A percentile compares a stretch with the other conserved stretches of the same genome.
These are phyloP conservation scores for Fusarium sp. DNA, from an alignment of 2,329 filamentous ascomycete genomes.

Conservation along the genomic window DNA sequence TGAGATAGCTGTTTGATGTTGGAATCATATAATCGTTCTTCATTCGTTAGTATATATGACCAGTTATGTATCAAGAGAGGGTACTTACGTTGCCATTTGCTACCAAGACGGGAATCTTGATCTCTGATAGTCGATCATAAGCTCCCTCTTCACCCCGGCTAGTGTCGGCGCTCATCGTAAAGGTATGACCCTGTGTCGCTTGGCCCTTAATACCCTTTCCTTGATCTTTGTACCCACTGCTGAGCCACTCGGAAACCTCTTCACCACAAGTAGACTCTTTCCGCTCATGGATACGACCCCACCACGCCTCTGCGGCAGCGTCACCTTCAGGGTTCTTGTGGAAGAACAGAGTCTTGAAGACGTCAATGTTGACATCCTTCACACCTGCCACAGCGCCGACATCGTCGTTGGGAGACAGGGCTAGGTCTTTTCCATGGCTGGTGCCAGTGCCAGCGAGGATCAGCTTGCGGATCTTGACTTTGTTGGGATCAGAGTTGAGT, in stretches of 20 bases:
- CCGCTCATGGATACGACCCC: conserved; percentile 2
- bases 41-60: neutral
- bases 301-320: conserved; percentile 12
- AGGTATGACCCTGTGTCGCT: neutral
- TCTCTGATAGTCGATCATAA: neutral
- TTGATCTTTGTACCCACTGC: neutral
- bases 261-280: neutral
- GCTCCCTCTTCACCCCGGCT: neutral
- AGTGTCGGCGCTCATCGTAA: neutral
- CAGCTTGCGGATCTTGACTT: neutral
- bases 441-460: conserved; percentile 1
- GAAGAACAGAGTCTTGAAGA: conserved; percentile 14
- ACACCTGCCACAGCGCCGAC: neutral
- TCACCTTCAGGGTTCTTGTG: neutral
- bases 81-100: conserved; percentile 4
- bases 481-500: neutral
- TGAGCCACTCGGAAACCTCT: neutral
- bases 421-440: neutral
- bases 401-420: neutral
- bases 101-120: neutral
- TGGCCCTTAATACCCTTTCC: neutral
- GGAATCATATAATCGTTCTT: conserved; percentile 21
- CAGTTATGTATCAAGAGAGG: fast-evolving
- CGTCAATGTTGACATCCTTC: neutral
- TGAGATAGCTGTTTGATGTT: conserved; percentile 8